Percentiles rank a stretch among this genome's conserved stretches.
These are phyloP conservation scores for Ogataea zsoltii DNA, from an alignment of 805 yeast genomes.

Conservation along the genomic window DNA sequence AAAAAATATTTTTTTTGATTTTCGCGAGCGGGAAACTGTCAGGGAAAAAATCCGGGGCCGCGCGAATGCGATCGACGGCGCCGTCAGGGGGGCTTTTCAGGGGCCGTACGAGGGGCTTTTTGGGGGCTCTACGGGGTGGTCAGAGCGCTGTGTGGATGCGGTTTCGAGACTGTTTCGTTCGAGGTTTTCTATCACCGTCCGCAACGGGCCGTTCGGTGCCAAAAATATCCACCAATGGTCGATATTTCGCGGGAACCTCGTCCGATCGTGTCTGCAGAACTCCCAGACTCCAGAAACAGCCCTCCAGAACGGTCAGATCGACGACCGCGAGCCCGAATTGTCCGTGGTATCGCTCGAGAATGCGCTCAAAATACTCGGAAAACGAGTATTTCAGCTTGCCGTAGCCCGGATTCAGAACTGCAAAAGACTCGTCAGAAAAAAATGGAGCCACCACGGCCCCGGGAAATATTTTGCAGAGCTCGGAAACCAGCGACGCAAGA, in stretches of 20 bases:
- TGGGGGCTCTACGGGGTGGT: too few relatives aligned
- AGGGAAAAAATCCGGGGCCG: too few relatives aligned
- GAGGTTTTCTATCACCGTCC: too few relatives aligned
- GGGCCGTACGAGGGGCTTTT: too few relatives aligned
- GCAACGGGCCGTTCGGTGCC: too few relatives aligned
- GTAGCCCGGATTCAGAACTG: constrained; percentile 34
- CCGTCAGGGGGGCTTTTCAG: too few relatives aligned
- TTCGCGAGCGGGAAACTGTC: neutral
- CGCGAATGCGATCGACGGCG: too few relatives aligned
- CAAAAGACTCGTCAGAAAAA: constrained; percentile 50
- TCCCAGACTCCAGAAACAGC: constrained; percentile 14
- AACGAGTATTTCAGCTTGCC: constrained; percentile 38
- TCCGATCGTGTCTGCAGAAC: neutral
- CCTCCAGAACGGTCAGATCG: constrained; percentile 10
- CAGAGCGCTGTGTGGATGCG: too few relatives aligned
- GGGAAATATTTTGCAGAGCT: constrained; percentile 5
- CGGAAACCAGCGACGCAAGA: constrained; percentile 36
- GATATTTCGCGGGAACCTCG: neutral
- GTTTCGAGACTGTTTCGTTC: too few relatives aligned
- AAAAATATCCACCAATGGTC: neutral
- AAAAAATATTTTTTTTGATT: neutral
- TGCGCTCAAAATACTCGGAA: constrained; percentile 43
- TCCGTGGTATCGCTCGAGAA: constrained; percentile 23
- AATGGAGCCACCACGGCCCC: constrained; percentile 40
- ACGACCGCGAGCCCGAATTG: neutral